phyloP scores from a whole-genome alignment of 2,329 filamentous ascomycete genomes.

The Paraphoma sp. region DNA sequence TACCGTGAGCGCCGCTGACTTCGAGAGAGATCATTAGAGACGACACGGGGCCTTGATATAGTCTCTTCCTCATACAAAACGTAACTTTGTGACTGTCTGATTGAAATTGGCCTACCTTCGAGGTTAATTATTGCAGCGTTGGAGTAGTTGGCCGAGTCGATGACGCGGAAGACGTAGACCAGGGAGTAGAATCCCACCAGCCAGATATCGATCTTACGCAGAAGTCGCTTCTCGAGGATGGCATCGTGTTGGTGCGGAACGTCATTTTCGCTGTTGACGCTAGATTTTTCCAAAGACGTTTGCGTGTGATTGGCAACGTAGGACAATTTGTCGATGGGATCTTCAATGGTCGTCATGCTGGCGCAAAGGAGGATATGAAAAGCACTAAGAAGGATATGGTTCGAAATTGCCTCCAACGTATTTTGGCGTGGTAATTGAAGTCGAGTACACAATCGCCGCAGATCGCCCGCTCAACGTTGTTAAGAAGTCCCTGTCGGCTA shows the following conservation, averaged over 20 bases:
- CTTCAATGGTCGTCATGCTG: slow-evolving; percentile 13
- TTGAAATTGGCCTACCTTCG: slow-evolving; percentile 14
- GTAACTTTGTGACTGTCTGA: no score
- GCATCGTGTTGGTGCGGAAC: slow-evolving; percentile 1
- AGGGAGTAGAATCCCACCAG: slow-evolving; percentile 41
- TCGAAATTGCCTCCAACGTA: no score
- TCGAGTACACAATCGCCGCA: neutral
- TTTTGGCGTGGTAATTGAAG: no score
- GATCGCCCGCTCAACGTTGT: neutral
- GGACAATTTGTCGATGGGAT: slow-evolving; percentile 17
- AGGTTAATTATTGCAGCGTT: slow-evolving; percentile 46
- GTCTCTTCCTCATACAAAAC: no score
- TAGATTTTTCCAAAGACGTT: slow-evolving; percentile 1
- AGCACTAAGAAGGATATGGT: no score
- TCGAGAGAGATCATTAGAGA: no score
- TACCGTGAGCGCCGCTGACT: no score
- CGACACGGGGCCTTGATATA: no score
- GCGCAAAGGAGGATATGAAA: neutral
- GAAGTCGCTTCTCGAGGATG: slow-evolving; percentile 14
- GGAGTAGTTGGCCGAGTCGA: slow-evolving; percentile 37
- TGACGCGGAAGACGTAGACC: slow-evolving; percentile 38
- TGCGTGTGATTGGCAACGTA: slow-evolving; percentile 14
- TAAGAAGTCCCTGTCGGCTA: neutral
- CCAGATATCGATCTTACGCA: slow-evolving; percentile 36
- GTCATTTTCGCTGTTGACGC: slow-evolving; percentile 7